Base-by-base conservation (phyloP, 1,139 yeast genomes). In the Geotrichum histeridarum region DNA sequence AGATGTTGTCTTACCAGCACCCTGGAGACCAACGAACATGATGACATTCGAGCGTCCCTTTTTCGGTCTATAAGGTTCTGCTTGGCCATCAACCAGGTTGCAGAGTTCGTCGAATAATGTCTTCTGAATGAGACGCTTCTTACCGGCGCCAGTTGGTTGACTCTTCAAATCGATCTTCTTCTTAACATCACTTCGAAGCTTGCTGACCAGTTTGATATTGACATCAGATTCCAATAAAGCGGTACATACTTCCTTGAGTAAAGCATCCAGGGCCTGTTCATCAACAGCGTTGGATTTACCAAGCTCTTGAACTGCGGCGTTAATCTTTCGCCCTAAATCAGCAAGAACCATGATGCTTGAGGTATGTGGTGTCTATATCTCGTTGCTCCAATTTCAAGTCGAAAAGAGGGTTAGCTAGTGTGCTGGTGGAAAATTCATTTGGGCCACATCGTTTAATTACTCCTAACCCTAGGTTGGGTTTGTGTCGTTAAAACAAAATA, bases 1-100 rank as follows among this genome's bases (percentile, higher is more conserved):
- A 1, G 97, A 84, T 0, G 99, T 93, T 31, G 99, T 93, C 70
- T 93, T 93, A 79, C 99, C 99, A 8, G 98, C 95, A 75, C 99
- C 99, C 70, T 94, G 99, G 59, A 93, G 77, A 66, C 99, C 99
- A 55, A 93, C 99, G 78, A 93, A 87, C 99, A 93, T 93, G 61
- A 93, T 86, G 31, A 91, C 87, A 63, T 80, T 82, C 7, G 81
- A 67, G 63, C 78, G 77, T 59, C 83, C 83, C 74, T 91, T 91
- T 73, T 86, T 86, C 42, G 98, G 98, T 70, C 86, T 86, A 66
- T 84, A 94, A 5, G 91, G 85, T 48, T 69, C 68, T n/a, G 59
- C 50, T 35, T 66, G 64, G 47, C 83, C 79, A 65, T 90, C 98
- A 14, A 93, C 96, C 48, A 93, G 76, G 2, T 81, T 82, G 66